Evolutionary conservation across 1,139 yeast genomes (phyloP).

Genomic region (Pichia sp.): DNA sequence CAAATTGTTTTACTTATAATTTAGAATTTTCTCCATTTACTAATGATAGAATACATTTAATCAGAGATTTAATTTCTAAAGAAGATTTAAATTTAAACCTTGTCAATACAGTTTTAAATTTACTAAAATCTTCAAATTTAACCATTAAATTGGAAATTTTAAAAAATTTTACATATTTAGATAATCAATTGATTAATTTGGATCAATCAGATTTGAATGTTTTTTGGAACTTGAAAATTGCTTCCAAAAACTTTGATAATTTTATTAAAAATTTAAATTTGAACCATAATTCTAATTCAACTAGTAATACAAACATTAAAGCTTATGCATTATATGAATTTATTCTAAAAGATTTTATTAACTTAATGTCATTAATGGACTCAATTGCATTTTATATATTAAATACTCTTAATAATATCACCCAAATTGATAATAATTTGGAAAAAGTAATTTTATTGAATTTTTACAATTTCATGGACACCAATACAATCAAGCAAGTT

Average conservation of each 20-base stretch:
- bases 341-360: slow-evolving; percentile 7
- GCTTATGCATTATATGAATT: not conserved
- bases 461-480: not conserved
- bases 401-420: not conserved
- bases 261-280: not conserved
- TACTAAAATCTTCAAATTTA: slow-evolving; percentile 20
- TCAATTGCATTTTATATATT: slow-evolving; percentile 3
- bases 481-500: not conserved
- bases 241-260: not conserved
- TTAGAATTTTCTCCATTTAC: slow-evolving; percentile 6
- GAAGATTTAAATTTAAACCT: not conserved
- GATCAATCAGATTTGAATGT: not conserved
- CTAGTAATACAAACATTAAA: not conserved
- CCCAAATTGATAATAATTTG: not conserved
- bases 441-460: not conserved
- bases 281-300: not conserved
- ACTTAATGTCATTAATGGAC: slow-evolving; percentile 7
- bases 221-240: not conserved
- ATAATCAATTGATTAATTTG: not conserved
- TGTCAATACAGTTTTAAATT: slow-evolving; percentile 7
- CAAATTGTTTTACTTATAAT: not conserved
- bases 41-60: not conserved
- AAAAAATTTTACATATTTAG: slow-evolving; percentile 11
- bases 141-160: slow-evolving; percentile 22
- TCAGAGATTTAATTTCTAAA: slow-evolving; percentile 2